Base-by-base conservation (phyloP, 2,329 filamentous ascomycete genomes). In the Nemania diffusa region DNA sequence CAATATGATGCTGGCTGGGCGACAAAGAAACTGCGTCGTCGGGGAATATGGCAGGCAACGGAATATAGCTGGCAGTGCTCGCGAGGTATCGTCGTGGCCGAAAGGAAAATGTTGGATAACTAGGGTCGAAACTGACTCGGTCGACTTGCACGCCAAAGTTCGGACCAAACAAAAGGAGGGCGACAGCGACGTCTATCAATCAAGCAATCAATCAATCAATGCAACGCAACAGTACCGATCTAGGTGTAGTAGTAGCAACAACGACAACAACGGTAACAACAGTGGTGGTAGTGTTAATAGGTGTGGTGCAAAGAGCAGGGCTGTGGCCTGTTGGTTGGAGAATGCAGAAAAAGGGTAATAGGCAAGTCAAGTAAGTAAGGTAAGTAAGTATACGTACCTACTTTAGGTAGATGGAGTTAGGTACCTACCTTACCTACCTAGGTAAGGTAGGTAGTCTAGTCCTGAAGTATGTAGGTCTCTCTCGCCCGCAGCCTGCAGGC, bases 141-240 rank as follows among this genome's bases (percentile, higher is more conserved):
- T 58, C 15, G 55, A 53, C 26, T 46, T 48, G 56, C 22, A 20
- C 56, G 59, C 62, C 44, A 51, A 51, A 53, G 27, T 22, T 22
- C 27, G 44, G 44, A 37, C 52, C 51, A 59, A 32, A 55, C 55
- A 50, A 53, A 34, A 64, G 53, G 48, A 51, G 52, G 57, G 62
- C 32, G 27, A 60, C 62, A 51, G 52, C 59, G 59, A 51, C 17
- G 52, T 63, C 65, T 64, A 55, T 61, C 62, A 64, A 50, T 58
- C 68, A 65, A 64, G 57, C 62, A 44, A 63, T 65, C 50, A 64
- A 70, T 68, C 62, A 44, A 63, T 65, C 50, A 64, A 70, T 68
- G 59, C 59, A 65, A 64, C 55, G 27, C 51, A 62, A 55, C 24
- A 57, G 42, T 44, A 20, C 40, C 40, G 22, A 56, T 40, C 37